Conservation (phyloP, 1,284 basidiomycete species). For the Ustilago shanxiensis region DNA sequence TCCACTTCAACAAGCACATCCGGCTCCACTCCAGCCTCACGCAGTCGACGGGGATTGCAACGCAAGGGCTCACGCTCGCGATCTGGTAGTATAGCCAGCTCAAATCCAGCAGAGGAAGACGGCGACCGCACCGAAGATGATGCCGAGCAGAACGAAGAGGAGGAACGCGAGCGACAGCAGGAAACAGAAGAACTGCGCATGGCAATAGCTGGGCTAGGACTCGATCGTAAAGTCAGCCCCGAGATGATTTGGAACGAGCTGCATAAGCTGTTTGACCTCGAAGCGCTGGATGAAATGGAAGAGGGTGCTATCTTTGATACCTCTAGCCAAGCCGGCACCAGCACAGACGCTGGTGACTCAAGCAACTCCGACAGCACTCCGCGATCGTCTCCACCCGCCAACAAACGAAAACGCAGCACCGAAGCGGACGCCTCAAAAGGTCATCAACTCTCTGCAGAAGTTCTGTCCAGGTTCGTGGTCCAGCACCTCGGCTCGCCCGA, state of each 20-base stretch:
- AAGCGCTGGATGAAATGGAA: slow-evolving; percentile 61
- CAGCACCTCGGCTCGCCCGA: slow-evolving; percentile 50
- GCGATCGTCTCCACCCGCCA: slow-evolving; percentile 7
- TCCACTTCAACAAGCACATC: slow-evolving; percentile 15
- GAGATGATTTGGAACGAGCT: slow-evolving; percentile 55
- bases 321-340: slow-evolving; percentile 42
- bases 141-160: slow-evolving; percentile 34
- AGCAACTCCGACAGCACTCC: slow-evolving; percentile 34
- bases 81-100: slow-evolving; percentile 46
- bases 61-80: slow-evolving; percentile 45
- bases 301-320: slow-evolving; percentile 50
- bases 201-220: slow-evolving; percentile 46
- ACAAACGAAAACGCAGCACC: slow-evolving; percentile 23
- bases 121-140: slow-evolving; percentile 41
- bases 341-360: slow-evolving; percentile 32
- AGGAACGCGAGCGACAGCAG: slow-evolving; percentile 40
- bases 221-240: slow-evolving; percentile 30
- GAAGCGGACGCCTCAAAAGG: slow-evolving; percentile 7
- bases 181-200: slow-evolving; percentile 30
- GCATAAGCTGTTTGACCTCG: slow-evolving; percentile 54
- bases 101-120: slow-evolving; percentile 30
- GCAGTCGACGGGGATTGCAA: slow-evolving; percentile 24
- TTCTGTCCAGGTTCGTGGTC: slow-evolving; percentile 33
- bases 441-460: slow-evolving; percentile 13
- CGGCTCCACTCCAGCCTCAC: slow-evolving; percentile 10